Base-by-base conservation (phyloP, 768 basidiomycete species). In the Leucocoprinus birnbaumii region DNA sequence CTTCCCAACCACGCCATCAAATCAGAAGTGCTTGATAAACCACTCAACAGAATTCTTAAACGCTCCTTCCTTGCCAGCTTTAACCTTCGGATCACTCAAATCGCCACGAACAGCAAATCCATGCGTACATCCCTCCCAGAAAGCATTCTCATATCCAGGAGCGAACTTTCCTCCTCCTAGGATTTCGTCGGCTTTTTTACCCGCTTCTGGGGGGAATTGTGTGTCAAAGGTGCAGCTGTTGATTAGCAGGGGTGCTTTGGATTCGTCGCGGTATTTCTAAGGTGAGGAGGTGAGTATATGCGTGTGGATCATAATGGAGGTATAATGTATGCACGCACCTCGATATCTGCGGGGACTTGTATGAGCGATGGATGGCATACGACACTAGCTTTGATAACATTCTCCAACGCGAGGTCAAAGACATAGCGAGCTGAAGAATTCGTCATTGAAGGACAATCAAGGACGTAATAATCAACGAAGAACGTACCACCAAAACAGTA, bases 401-500 rank as follows among this genome's bases (percentile, higher is more conserved):
- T 74, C 2, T 83, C 80, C 61, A 85, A 80, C 2, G 83, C 83
- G 50, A 87, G 75, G 61, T 87, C 78, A 71, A 86, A 84, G 38
- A 74, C 76, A 51, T 81, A 82, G 45, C 83, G 81, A 13, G 67
- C 81, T 83, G 31, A 11, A 31, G 31, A n/a, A n/a, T n/a, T n/a
- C n/a, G n/a, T n/a, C n/a, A n/a, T n/a, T n/a, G n/a, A n/a, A n/a
- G n/a, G n/a, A n/a, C n/a, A n/a, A n/a, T n/a, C n/a, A n/a, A n/a
- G n/a, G n/a, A n/a, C n/a, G n/a, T 2, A 40, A 27, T 13, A 21
- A 16, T 21, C 27, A n/a, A n/a, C n/a, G n/a, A 21, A 18, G 13
- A 50, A 63, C 74, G 55, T 56, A 77, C 82, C 87, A 56, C 86
- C 85, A 52, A 80, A 84, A 72, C 89, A 91, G 72, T 83, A 90